phyloP scores from a whole-genome alignment of 495 filamentous ascomycete genomes.

The Coniosporium apollinis region DNA sequence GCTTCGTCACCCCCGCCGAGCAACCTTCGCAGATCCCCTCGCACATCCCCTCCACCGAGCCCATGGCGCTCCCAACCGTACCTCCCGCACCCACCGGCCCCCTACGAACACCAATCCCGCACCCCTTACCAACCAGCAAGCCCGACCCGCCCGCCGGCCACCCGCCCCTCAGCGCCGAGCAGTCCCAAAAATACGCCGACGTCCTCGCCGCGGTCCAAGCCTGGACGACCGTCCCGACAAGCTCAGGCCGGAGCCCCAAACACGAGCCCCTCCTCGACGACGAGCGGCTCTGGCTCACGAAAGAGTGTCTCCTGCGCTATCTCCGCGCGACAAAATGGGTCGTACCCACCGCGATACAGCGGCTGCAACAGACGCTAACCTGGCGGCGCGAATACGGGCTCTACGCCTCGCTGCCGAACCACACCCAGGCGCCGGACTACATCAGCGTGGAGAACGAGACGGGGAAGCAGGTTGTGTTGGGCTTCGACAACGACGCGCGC shows the following conservation, averaged over 20 bases:
- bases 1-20: not conserved
- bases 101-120: conserved; percentile 52
- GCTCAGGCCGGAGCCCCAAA: conserved; percentile 38
- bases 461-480: conserved; percentile 78
- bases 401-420: no score
- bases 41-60: no score
- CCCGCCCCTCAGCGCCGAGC: conserved; percentile 49
- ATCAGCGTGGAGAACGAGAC: conserved; percentile 87
- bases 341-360: conserved; percentile 52
- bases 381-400: conserved; percentile 85
- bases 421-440: conserved; percentile 59
- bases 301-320: conserved; percentile 83
- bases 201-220: conserved; percentile 47
- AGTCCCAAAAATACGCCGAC: conserved; percentile 64
- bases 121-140: conserved; percentile 38
- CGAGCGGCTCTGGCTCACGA: conserved; percentile 79
- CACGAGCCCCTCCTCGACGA: conserved; percentile 51
- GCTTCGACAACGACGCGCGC: conserved; percentile 68
- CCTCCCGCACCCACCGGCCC: conserved; percentile 19
- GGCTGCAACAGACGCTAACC: conserved; percentile 58
- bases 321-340: conserved; percentile 89
- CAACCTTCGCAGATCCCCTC: no score
- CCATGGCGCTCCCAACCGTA: no score
- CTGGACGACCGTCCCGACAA: conserved; percentile 55
- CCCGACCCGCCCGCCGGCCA: conserved; percentile 27